Conservation (phyloP, 306 rosid genomes). For the Casuarina equisetifolia region DNA sequence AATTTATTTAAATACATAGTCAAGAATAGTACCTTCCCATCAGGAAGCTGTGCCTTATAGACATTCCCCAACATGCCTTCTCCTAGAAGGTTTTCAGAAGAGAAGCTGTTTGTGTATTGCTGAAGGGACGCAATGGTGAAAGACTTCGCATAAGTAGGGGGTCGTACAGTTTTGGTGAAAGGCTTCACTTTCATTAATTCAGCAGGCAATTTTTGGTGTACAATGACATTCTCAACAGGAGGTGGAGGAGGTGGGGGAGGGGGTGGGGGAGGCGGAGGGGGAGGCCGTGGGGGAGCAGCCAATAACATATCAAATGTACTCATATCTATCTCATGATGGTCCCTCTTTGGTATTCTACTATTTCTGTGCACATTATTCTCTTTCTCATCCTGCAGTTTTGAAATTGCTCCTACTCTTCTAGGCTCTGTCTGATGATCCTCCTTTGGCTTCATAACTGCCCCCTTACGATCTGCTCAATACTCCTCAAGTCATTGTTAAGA, state of each 20-base stretch:
- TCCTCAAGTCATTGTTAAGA: constrained; percentile 11
- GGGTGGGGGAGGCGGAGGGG: constrained; percentile 45
- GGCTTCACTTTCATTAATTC: constrained; percentile 46
- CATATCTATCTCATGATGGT: constrained; percentile 51
- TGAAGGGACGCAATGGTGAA: constrained; percentile 90
- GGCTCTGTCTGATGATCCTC: constrained; percentile 48
- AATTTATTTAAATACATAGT: constrained; percentile 26
- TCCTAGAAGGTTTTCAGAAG: constrained; percentile 84
- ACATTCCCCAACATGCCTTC: constrained; percentile 88
- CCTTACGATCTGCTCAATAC: constrained; percentile 49
- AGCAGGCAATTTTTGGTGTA: constrained; percentile 46
- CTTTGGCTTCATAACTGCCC: constrained; percentile 46
- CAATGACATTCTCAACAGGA: constrained; percentile 55
- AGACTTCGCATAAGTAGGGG: constrained; percentile 56
- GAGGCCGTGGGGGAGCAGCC: constrained; percentile 44
- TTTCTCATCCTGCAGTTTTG: constrained; percentile 51
- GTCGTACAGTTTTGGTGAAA: constrained; percentile 34
- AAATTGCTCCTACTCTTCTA: constrained; percentile 50
- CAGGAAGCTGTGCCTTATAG: constrained; percentile 88
- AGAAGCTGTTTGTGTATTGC: constrained; percentile 92
- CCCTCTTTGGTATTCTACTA: constrained; percentile 49
- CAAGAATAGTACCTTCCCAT: constrained; percentile 72
- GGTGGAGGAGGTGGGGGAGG: constrained; percentile 54
- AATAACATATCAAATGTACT: constrained; percentile 37
- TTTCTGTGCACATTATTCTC: constrained; percentile 44